phyloP scores from a whole-genome alignment of 1,139 yeast genomes.

The Arxiozyma bovina region DNA sequence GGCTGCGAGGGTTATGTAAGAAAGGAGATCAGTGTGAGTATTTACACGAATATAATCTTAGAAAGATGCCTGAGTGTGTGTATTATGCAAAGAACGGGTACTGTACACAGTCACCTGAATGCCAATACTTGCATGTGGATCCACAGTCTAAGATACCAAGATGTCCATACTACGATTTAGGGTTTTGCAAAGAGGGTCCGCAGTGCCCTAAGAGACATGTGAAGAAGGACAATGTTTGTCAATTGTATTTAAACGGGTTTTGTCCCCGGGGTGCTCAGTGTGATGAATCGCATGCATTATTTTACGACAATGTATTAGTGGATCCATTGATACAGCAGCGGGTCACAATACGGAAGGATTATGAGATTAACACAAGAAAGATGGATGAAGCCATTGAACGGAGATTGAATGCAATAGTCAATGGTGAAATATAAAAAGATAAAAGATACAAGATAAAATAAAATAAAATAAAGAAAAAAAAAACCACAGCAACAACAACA shows the following conservation, averaged over 20 bases:
- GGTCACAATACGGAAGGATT: slow-evolving; percentile 24
- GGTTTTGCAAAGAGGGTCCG: slow-evolving; percentile 92
- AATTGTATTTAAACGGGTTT: slow-evolving; percentile 79
- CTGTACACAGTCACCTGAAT: slow-evolving; percentile 91
- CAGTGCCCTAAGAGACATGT: slow-evolving; percentile 76
- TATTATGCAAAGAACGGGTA: slow-evolving; percentile 81
- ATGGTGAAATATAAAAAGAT: slow-evolving; percentile 19
- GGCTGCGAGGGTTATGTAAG: slow-evolving; percentile 95
- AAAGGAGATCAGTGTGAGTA: slow-evolving; percentile 96
- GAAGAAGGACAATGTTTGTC: slow-evolving; percentile 63
- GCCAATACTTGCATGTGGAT: slow-evolving; percentile 85
- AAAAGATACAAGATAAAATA: slow-evolving; percentile 10
- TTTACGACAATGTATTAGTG: slow-evolving; percentile 17
- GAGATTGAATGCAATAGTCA: slow-evolving; percentile 30
- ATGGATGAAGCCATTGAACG: slow-evolving; percentile 30
- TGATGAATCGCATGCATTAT: slow-evolving; percentile 26
- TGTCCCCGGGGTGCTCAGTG: slow-evolving; percentile 51
- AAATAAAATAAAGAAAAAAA: background rate
- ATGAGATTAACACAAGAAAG: slow-evolving; percentile 30
- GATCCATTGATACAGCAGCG: slow-evolving; percentile 12
- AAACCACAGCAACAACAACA: no score
- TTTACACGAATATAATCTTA: slow-evolving; percentile 84
- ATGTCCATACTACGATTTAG: slow-evolving; percentile 74
- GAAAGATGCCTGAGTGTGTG: slow-evolving; percentile 96
- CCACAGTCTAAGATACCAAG: slow-evolving; percentile 83